Evolutionary conservation across 83 land plant species (phyloP).

Genomic region (Diphasiastrum complanatum): DNA sequence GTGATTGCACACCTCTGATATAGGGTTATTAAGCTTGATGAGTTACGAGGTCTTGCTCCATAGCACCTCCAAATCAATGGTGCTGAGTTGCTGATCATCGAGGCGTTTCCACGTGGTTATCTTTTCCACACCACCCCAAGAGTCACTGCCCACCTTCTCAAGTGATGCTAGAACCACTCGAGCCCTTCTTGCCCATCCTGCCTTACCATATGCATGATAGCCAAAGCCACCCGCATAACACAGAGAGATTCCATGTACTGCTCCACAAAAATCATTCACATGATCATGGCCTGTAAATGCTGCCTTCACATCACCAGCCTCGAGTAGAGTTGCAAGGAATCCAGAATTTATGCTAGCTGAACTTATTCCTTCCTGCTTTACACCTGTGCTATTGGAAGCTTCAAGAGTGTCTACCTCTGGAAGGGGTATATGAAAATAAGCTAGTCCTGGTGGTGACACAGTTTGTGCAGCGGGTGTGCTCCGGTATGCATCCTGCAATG

Average conservation of each 20-base stretch:
- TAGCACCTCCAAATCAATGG: too few species aligned
- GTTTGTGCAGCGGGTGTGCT: conserved; percentile 29
- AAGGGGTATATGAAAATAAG: conserved; percentile 87
- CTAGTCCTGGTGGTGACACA: conserved; percentile 53
- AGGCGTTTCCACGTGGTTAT: conserved; percentile 86
- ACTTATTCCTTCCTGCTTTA: conserved; percentile 57
- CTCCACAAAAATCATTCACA: conserved; percentile 83
- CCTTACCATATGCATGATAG: conserved; percentile 83
- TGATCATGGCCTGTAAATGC: conserved; percentile 87
- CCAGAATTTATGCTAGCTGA: conserved; percentile 66
- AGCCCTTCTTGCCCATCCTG: conserved; percentile 77
- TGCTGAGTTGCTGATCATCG: conserved; percentile 49
- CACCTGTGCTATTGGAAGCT: conserved; percentile 37
- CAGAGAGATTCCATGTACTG: conserved; percentile 49
- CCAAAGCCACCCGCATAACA: conserved; percentile 94
- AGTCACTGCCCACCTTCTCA: conserved; percentile 27
- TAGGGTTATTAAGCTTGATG: too few species aligned
- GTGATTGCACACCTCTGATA: too few species aligned
- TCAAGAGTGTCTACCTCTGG: conserved; percentile 50
- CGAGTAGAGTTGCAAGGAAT: conserved; percentile 46
- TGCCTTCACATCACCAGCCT: conserved; percentile 70
- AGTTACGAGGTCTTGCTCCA: too few species aligned
- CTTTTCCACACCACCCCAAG: conserved; percentile 46
- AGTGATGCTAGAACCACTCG: conserved; percentile 56
- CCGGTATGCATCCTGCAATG: not conserved